Conservation (phyloP, 2,329 filamentous ascomycete genomes). For the Aureobasidium sp. region DNA sequence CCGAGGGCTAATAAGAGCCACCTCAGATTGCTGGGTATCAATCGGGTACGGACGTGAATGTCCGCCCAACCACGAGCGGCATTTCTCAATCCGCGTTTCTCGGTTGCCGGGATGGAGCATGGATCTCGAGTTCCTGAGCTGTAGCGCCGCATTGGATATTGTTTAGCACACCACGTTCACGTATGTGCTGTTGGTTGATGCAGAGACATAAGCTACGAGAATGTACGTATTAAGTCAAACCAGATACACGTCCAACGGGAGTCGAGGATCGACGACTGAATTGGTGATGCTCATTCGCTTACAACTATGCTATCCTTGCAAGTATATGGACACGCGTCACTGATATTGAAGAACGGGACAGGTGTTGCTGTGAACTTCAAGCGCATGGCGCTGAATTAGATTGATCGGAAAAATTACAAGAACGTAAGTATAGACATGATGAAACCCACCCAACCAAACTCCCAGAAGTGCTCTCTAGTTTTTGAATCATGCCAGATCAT, state of each 20-base stretch:
- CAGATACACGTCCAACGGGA: not conserved
- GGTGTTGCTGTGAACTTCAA: not conserved
- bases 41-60: not conserved
- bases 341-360: not conserved
- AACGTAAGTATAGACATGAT: conserved; percentile 1
- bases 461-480: not conserved
- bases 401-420: conserved; percentile 8
- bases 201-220: not conserved
- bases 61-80: not conserved
- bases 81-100: not conserved
- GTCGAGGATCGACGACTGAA: not conserved
- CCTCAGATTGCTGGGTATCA: not conserved
- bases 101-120: not conserved
- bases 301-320: not conserved
- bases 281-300: not conserved
- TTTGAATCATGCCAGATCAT: conserved; percentile 8
- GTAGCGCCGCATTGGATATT: not conserved
- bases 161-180: not conserved
- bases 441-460: conserved; percentile 9
- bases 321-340: not conserved
- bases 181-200: not conserved
- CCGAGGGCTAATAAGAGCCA: not conserved
- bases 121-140: not conserved
- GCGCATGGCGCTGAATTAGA: not conserved
- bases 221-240: not conserved